Percentiles rank a stretch among this genome's conserved stretches.
Evolutionary conservation across 768 basidiomycete genomes (phyloP).

Genomic region (Lentinula edodes): DNA sequence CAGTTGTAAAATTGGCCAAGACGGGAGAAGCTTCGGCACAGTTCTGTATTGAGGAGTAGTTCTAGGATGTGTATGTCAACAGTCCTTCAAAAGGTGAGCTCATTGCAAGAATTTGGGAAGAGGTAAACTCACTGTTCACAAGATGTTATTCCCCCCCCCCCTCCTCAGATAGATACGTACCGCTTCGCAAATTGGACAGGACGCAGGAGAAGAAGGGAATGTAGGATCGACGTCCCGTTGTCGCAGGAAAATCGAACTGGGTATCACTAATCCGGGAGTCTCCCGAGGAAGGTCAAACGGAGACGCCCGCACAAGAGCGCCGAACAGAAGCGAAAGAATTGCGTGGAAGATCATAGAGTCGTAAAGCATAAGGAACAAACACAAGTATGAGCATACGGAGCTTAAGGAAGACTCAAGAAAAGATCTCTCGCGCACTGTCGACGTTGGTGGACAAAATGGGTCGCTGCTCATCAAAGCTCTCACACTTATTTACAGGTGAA

Average conservation of each 20-base stretch:
- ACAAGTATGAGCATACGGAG: background rate
- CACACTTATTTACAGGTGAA: background rate
- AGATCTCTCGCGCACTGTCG: background rate
- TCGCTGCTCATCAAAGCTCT: background rate
- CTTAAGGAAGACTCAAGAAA: background rate
- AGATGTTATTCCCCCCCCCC: background rate
- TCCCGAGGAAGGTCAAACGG: background rate
- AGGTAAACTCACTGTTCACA: background rate
- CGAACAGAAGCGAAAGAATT: background rate
- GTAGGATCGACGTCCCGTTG: conserved; percentile 23
- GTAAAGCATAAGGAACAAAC: background rate
- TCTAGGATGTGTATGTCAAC: conserved; percentile 18
- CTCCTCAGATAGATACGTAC: conserved; percentile 19
- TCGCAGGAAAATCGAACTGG: background rate
- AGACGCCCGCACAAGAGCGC: background rate
- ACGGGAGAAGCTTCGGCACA: conserved; percentile 56
- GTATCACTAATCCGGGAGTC: background rate
- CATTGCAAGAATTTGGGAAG: background rate
- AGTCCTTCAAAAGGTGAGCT: background rate
- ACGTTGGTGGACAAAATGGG: background rate
- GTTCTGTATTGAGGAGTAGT: conserved; percentile 47
- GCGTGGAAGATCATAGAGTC: background rate
- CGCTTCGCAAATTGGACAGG: conserved; percentile 53
- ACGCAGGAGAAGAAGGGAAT: conserved; percentile 51
- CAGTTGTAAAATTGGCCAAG: conserved; percentile 50